Evolutionary conservation across 768 basidiomycete species (phyloP).

Genomic region (Amylocystis lapponica): DNA sequence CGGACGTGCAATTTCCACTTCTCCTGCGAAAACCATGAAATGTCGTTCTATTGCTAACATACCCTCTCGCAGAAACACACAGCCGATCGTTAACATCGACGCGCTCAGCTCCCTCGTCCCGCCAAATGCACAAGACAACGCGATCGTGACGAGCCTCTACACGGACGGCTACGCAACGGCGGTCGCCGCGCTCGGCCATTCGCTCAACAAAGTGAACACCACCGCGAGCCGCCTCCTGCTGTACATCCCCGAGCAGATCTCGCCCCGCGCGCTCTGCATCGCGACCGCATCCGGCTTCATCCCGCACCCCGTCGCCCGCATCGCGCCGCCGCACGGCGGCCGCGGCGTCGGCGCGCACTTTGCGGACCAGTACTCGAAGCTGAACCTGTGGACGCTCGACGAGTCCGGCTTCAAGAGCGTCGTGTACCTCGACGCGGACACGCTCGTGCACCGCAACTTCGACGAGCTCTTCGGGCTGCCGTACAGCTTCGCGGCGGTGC

Average conservation of each 20-base stretch:
- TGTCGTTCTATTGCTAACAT: not conserved
- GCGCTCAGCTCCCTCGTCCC: not conserved
- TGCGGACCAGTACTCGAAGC: constrained; percentile 39
- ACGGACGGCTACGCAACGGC: constrained; percentile 27
- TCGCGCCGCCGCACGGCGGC: constrained; percentile 34
- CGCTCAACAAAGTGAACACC: constrained; percentile 24
- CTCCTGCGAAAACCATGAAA: too few species aligned
- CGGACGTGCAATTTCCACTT: too few species aligned
- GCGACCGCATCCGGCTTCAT: constrained; percentile 34
- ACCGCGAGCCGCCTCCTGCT: constrained; percentile 28
- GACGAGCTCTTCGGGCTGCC: constrained; percentile 40
- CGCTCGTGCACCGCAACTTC: constrained; percentile 36
- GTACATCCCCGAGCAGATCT: constrained; percentile 32
- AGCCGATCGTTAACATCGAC: constrained; percentile 9
- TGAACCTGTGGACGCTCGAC: constrained; percentile 36
- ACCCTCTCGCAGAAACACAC: constrained; percentile 5
- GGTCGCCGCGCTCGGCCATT: constrained; percentile 28
- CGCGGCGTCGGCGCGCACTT: constrained; percentile 31
- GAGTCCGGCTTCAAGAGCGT: constrained; percentile 24
- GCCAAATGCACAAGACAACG: constrained; percentile 13
- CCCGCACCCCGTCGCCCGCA: constrained; percentile 28
- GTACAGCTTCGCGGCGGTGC: constrained; percentile 36
- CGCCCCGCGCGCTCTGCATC: constrained; percentile 34
- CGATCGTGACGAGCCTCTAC: constrained; percentile 27
- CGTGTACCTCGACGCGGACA: constrained; percentile 40